A percentile compares a stretch with the other conserved stretches of the same genome.
These are phyloP conservation scores for Boletus patriciae DNA, from an alignment of 768 basidiomycete species.

Conservation along the genomic window DNA sequence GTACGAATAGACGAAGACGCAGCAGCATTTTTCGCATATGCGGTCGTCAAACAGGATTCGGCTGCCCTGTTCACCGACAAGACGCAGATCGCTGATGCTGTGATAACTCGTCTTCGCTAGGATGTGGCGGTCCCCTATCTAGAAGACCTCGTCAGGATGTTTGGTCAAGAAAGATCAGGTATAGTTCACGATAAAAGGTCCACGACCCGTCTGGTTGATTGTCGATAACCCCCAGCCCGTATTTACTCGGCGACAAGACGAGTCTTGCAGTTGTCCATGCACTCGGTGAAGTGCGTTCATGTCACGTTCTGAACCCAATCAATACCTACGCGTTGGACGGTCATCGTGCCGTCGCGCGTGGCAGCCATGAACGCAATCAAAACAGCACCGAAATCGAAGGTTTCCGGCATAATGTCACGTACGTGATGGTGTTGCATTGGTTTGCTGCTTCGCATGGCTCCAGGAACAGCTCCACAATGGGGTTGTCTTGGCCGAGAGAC, in stretches of 20 bases:
- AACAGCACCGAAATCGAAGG: slow-evolving; percentile 82
- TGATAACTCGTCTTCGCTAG: slow-evolving; percentile 48
- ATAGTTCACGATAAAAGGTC: slow-evolving; percentile 6
- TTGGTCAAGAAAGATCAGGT: slow-evolving; percentile 36
- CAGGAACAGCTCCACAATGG: slow-evolving; percentile 76
- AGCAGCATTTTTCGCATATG: slow-evolving; percentile 89
- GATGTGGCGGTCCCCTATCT: slow-evolving; percentile 67
- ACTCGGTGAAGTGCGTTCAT: slow-evolving; percentile 58
- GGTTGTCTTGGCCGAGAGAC: slow-evolving; percentile 66
- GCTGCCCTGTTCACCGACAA: slow-evolving; percentile 70
- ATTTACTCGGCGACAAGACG: slow-evolving; percentile 71
- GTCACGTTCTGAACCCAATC: not conserved
- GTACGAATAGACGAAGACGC: not conserved
- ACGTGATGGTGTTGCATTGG: slow-evolving; percentile 85
- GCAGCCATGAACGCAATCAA: slow-evolving; percentile 68
- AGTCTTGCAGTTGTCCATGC: slow-evolving; percentile 82
- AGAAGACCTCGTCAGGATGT: slow-evolving; percentile 43
- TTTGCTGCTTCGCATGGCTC: slow-evolving; percentile 91
- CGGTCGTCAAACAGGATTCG: slow-evolving; percentile 61
- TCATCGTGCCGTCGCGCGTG: slow-evolving; percentile 66
- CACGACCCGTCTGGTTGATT: not conserved
- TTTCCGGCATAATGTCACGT: slow-evolving; percentile 86
- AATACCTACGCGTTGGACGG: slow-evolving; percentile 27
- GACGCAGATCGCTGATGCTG: slow-evolving; percentile 43
- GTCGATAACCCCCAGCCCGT: slow-evolving; percentile 51